A percentile compares a stretch with the other conserved stretches of the same genome.
phyloP scores from a whole-genome alignment of 768 basidiomycete genomes.

The Dacryopinax spathularia region DNA sequence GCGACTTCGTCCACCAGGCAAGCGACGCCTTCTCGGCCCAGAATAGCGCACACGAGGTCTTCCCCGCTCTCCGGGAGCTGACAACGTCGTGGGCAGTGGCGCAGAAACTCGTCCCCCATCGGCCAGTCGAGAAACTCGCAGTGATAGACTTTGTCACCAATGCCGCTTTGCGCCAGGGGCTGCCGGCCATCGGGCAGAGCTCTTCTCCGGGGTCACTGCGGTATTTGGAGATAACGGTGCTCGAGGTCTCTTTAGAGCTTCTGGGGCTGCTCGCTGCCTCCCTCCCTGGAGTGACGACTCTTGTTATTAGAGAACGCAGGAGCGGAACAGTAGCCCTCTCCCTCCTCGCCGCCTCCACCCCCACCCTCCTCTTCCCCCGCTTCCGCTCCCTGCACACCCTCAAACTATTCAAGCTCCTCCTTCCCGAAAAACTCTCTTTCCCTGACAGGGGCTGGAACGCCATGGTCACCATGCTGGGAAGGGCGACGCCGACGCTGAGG shows the following conservation, averaged over 20 bases:
- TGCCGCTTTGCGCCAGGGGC: background rate
- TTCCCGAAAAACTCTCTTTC: background rate
- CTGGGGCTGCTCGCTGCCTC: background rate
- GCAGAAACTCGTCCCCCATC: background rate
- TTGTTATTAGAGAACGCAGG: background rate
- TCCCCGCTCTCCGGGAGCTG: background rate
- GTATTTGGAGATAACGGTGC: background rate
- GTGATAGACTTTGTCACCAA: constrained; percentile 1
- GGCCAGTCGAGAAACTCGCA: background rate
- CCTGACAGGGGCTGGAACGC: background rate
- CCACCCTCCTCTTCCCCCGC: background rate
- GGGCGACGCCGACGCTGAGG: background rate
- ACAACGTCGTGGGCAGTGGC: background rate
- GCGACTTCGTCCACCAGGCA: background rate
- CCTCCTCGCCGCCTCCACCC: background rate
- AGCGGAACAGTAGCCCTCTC: background rate
- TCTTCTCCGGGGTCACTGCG: background rate
- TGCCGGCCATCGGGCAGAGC: background rate
- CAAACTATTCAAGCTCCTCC: constrained; percentile 3
- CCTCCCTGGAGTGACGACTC: background rate
- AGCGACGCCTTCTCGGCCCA: background rate
- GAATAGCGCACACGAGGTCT: background rate
- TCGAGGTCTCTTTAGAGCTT: background rate
- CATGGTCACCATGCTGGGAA: background rate
- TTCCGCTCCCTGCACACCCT: background rate